Conservation (phyloP, 2,329 filamentous ascomycete species). For the Torrubiellomyces zombiae region DNA sequence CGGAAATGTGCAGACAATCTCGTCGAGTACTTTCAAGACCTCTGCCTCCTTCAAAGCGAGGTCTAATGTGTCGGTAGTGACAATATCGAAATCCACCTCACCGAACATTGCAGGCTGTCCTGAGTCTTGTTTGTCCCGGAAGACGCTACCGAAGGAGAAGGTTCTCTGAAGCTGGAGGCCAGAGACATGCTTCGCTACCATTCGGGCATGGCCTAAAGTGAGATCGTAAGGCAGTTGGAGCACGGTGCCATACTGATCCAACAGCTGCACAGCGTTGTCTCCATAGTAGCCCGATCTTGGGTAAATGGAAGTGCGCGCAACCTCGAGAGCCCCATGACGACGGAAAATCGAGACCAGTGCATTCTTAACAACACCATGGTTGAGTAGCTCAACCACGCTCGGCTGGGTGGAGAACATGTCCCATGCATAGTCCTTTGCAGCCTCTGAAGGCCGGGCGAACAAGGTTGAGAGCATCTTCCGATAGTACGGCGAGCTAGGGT, state of each 20-base stretch:
- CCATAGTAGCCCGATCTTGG: conserved; percentile 67
- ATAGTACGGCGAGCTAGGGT: conserved; percentile 75
- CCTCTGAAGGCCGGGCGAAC: conserved; percentile 59
- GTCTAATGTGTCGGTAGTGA: conserved; percentile 69
- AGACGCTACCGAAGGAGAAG: conserved; percentile 78
- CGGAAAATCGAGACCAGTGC: conserved; percentile 65
- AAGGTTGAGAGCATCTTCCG: conserved; percentile 76
- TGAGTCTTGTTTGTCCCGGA: conserved; percentile 60
- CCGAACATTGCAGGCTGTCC: conserved; percentile 70
- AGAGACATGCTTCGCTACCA: conserved; percentile 54
- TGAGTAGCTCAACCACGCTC: conserved; percentile 44
- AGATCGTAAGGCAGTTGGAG: conserved; percentile 90
- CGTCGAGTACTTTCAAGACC: conserved; percentile 84
- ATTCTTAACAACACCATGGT: conserved; percentile 59
- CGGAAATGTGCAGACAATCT: conserved; percentile 70
- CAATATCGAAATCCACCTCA: conserved; percentile 91
- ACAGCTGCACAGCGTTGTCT: conserved; percentile 56
- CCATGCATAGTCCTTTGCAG: conserved; percentile 68
- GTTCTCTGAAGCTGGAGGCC: conserved; percentile 53
- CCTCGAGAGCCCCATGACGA: conserved; percentile 76
- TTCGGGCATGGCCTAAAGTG: conserved; percentile 73
- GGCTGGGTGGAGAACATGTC: conserved; percentile 46
- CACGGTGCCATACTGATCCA: conserved; percentile 73
- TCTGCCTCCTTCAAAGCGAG: conserved; percentile 84
- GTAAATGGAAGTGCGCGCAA: conserved; percentile 57